phyloP scores from a whole-genome alignment of 139 green algal genomes.

The Pleodorina starrii region DNA sequence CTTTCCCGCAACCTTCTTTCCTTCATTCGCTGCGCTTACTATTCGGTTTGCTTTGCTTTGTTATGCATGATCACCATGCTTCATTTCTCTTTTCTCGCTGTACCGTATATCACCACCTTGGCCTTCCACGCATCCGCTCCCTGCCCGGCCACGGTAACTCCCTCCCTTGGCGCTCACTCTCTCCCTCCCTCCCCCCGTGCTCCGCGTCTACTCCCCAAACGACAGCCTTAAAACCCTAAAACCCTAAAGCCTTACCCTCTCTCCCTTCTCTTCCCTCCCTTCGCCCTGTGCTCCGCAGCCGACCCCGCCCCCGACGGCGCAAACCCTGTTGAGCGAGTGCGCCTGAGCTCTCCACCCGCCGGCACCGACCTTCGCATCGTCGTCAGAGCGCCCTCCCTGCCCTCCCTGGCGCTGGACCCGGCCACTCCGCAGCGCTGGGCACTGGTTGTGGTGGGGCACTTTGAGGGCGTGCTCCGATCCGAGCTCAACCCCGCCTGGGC shows the following conservation, averaged over 20 bases:
- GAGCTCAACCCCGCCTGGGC: constrained; percentile 63
- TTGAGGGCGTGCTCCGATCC: constrained; percentile 62
- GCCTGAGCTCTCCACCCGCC: background rate
- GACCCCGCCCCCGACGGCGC: background rate
- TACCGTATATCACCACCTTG: no score
- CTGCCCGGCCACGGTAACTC: background rate
- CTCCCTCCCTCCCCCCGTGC: background rate
- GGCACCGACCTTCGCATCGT: background rate
- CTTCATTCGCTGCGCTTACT: no score
- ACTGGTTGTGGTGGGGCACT: constrained; percentile 76
- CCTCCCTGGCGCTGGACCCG: constrained; percentile 57
- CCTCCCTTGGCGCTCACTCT: background rate
- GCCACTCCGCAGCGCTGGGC: constrained; percentile 71
- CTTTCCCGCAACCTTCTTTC: no score
- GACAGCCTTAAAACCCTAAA: no score
- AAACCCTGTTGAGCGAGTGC: constrained; percentile 24
- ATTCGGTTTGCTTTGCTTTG: no score
- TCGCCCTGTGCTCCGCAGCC: background rate
- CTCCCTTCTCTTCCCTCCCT: no score
- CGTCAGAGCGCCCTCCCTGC: constrained; percentile 38
- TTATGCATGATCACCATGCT: no score
- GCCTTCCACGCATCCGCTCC: background rate
- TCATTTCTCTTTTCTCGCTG: no score
- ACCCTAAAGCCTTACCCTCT: no score
- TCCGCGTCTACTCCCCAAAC: background rate